Evolutionary conservation across 257 asterid species (phyloP).

Genomic region (Penstemon newberryi): DNA sequence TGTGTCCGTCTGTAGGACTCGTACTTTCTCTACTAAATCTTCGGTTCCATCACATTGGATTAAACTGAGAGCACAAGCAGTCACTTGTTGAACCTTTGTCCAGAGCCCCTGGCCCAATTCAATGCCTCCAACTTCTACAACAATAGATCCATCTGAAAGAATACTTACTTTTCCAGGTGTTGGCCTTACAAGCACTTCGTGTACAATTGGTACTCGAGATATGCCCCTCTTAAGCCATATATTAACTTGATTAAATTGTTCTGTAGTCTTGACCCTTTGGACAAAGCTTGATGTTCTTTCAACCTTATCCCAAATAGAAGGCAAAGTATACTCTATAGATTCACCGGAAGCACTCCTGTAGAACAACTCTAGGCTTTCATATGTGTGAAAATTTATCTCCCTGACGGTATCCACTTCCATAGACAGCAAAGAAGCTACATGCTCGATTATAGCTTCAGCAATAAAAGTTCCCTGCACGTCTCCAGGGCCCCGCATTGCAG

Average conservation of each 20-base stretch:
- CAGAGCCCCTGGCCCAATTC: slow-evolving; percentile 80
- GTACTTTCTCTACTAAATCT: slow-evolving; percentile 52
- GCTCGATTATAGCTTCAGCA: slow-evolving; percentile 71
- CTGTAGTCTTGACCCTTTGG: slow-evolving; percentile 31
- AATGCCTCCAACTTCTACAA: slow-evolving; percentile 74
- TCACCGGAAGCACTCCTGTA: slow-evolving; percentile 40
- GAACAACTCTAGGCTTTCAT: slow-evolving; percentile 54
- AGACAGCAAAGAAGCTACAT: slow-evolving; percentile 47
- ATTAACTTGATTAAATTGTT: slow-evolving; percentile 42
- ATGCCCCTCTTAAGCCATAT: slow-evolving; percentile 63
- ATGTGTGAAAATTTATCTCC: slow-evolving; percentile 50
- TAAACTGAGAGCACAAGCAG: slow-evolving; percentile 57
- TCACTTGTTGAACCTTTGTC: slow-evolving; percentile 72
- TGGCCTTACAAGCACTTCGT: slow-evolving; percentile 30
- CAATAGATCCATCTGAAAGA: slow-evolving; percentile 58
- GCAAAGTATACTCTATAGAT: slow-evolving; percentile 51
- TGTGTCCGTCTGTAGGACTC: slow-evolving; percentile 66
- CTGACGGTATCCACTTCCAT: slow-evolving; percentile 56
- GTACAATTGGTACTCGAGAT: slow-evolving; percentile 57
- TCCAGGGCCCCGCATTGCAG: slow-evolving; percentile 78
- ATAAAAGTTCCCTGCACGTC: slow-evolving; percentile 64
- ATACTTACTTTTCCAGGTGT: slow-evolving; percentile 68
- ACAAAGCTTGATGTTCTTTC: slow-evolving; percentile 42
- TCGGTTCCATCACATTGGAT: slow-evolving; percentile 50
- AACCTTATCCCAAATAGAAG: slow-evolving; percentile 60